These are phyloP conservation scores for Apiospora rasikravindrae DNA, from an alignment of 2,329 filamentous ascomycete genomes.

Conservation along the genomic window DNA sequence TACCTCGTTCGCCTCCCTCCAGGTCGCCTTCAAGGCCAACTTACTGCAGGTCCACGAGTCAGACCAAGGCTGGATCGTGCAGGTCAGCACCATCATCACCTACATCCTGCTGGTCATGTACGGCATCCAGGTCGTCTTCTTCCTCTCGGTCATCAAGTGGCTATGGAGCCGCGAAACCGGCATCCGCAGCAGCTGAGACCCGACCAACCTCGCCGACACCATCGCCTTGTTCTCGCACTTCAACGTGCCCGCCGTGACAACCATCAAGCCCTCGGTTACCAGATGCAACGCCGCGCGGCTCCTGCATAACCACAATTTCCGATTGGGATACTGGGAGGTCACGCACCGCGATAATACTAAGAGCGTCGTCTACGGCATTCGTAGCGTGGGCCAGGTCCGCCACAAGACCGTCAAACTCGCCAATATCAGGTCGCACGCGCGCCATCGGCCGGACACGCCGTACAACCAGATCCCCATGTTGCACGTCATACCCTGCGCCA, in stretches of 20 bases:
- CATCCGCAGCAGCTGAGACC: background rate
- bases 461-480: background rate
- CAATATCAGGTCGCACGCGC: background rate
- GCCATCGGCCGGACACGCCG: background rate
- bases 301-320: background rate
- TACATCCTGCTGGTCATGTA: background rate
- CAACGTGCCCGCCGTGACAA: background rate
- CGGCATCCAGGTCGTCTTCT: background rate
- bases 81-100: background rate
- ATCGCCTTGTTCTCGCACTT: background rate
- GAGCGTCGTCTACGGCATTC: background rate
- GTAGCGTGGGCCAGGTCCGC: background rate
- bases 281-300: background rate
- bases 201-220: background rate
- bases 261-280: background rate
- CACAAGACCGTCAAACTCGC: background rate
- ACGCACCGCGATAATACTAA: background rate
- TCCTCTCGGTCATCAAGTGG: background rate
- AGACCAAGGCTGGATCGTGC: background rate
- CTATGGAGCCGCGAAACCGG: background rate
- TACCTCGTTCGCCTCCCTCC: background rate
- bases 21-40: background rate
- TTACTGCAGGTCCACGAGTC: background rate
- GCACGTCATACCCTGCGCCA: background rate
- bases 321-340: background rate